These are phyloP conservation scores for Candida stauntonica DNA, from an alignment of 805 yeast species.

Conservation along the genomic window DNA sequence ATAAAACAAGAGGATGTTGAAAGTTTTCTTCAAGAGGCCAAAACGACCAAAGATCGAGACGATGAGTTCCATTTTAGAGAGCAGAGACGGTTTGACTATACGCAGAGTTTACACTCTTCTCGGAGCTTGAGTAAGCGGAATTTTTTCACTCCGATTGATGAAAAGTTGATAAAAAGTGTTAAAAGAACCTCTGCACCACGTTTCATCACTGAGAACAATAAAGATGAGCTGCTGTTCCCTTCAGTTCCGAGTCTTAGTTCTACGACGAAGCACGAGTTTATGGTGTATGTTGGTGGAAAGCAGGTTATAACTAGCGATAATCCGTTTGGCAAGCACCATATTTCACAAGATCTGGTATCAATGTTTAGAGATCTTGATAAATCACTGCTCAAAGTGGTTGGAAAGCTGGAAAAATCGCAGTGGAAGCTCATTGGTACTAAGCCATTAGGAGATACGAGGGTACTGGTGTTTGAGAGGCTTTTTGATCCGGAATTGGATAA, in stretches of 20 bases:
- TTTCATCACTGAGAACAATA: not conserved
- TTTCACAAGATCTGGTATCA: constrained; percentile 38
- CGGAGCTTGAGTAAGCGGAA: constrained; percentile 36
- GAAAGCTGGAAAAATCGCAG: constrained; percentile 35
- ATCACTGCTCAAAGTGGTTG: constrained; percentile 32
- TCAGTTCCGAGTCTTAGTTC: constrained; percentile 8
- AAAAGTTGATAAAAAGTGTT: constrained; percentile 10
- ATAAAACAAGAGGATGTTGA: constrained; percentile 32
- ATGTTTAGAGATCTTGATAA: constrained; percentile 37
- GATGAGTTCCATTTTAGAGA: constrained; percentile 45
- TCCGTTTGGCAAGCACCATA: constrained; percentile 36
- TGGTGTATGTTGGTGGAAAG: constrained; percentile 16
- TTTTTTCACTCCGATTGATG: constrained; percentile 36
- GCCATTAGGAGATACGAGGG: constrained; percentile 25
- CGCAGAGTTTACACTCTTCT: constrained; percentile 31
- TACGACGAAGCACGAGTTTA: constrained; percentile 20
- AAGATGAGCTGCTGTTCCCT: constrained; percentile 25
- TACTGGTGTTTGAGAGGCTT: constrained; percentile 39
- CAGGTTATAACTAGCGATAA: constrained; percentile 29
- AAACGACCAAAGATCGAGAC: constrained; percentile 34
- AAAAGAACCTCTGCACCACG: constrained; percentile 19
- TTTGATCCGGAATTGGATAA: constrained; percentile 14
- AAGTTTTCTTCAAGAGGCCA: constrained; percentile 39
- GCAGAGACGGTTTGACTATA: constrained; percentile 42
- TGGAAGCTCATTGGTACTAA: constrained; percentile 32